These are phyloP conservation scores for Pelargonium australe DNA, from an alignment of 441 rosid genomes.

Conservation along the genomic window DNA sequence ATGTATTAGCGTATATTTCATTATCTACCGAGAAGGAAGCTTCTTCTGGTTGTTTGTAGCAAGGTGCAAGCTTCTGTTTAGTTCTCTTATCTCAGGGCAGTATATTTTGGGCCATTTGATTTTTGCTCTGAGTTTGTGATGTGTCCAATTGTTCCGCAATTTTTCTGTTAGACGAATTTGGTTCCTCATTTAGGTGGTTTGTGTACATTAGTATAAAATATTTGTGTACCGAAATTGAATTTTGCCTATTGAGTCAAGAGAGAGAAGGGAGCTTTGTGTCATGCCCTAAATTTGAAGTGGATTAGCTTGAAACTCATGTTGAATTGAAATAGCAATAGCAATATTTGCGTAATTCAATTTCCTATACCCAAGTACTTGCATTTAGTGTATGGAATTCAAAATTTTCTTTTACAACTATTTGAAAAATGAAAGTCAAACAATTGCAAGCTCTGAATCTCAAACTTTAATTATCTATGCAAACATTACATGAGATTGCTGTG, in stretches of 20 bases:
- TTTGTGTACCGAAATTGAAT: constrained; percentile 28
- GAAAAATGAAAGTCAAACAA: too few species aligned
- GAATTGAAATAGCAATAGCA: too few species aligned
- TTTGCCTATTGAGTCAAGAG: constrained; percentile 27
- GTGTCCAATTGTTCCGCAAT: background rate
- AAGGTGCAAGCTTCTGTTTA: constrained; percentile 20
- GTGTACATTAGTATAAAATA: background rate
- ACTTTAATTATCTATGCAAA: too few species aligned
- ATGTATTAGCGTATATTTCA: constrained; percentile 14
- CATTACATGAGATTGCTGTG: too few species aligned
- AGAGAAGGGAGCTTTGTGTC: constrained; percentile 8
- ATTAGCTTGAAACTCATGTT: too few species aligned
- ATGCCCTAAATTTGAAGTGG: background rate
- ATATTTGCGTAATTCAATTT: too few species aligned
- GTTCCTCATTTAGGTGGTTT: constrained; percentile 11
- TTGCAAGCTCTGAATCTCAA: too few species aligned
- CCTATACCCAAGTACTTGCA: too few species aligned
- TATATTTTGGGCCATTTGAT: constrained; percentile 25
- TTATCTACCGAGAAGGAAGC: constrained; percentile 18
- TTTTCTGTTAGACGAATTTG: constrained; percentile 1
- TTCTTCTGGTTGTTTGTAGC: constrained; percentile 27
- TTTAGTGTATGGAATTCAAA: too few species aligned
- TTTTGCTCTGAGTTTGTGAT: constrained; percentile 9
- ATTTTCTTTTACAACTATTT: too few species aligned
- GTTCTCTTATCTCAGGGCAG: constrained; percentile 24